Evolutionary conservation across 2,329 filamentous ascomycete genomes (phyloP).

Genomic region (Penicillium occitanis): DNA sequence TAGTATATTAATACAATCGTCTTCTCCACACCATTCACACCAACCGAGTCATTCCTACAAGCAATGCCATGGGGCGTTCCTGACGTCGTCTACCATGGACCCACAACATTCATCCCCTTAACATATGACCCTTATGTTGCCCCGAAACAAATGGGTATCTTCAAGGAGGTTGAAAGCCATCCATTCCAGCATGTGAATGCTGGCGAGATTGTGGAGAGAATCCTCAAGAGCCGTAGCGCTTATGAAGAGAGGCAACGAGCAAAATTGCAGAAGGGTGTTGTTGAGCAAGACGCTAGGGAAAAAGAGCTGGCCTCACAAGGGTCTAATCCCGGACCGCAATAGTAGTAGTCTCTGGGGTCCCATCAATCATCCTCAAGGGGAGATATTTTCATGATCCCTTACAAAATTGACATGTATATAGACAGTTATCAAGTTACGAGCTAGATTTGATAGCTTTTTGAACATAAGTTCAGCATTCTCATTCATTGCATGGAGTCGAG

Average conservation of each 20-base stretch:
- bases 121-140: conserved; percentile 79
- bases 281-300: conserved; percentile 55
- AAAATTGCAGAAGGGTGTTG: conserved; percentile 82
- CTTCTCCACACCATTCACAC: conserved; percentile 86
- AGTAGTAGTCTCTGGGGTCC: neutral
- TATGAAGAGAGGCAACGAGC: conserved; percentile 90
- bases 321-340: neutral
- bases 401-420: conserved; percentile 8
- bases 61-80: conserved; percentile 72
- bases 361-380: neutral
- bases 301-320: conserved; percentile 17
- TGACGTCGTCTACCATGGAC: conserved; percentile 89
- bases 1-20: conserved; percentile 87
- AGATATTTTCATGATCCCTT: neutral
- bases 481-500: conserved; percentile 9
- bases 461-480: neutral
- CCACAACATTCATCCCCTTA: conserved; percentile 79
- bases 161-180: conserved; percentile 74
- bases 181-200: conserved; percentile 86
- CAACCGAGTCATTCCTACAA: conserved; percentile 74
- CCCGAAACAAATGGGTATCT: conserved; percentile 80
- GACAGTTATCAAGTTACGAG: neutral
- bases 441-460: neutral
- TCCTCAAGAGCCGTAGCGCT: conserved; percentile 78
- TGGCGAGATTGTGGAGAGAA: conserved; percentile 84